These are phyloP conservation scores for Wickerhamiella slavikovae DNA, from an alignment of 805 yeast species.

Conservation along the genomic window DNA sequence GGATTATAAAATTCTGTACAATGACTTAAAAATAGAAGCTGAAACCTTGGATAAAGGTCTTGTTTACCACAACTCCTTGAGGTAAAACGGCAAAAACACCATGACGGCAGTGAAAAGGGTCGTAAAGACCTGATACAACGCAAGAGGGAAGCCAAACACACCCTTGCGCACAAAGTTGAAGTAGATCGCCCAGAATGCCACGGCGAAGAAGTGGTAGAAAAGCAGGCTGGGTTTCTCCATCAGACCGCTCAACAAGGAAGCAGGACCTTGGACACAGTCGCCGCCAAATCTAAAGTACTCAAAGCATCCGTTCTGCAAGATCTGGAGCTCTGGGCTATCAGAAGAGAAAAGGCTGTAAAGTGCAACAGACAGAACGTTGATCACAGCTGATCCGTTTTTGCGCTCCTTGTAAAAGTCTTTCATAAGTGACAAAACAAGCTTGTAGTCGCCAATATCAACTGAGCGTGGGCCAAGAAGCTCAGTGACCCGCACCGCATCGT, in stretches of 20 bases:
- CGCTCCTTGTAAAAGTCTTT: conserved; percentile 55
- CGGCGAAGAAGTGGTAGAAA: conserved; percentile 73
- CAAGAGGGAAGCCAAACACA: conserved; percentile 40
- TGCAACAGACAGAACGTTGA: conserved; percentile 81
- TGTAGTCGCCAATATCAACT: conserved; percentile 36
- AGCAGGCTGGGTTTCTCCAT: conserved; percentile 53
- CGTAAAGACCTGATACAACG: conserved; percentile 46
- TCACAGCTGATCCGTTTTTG: conserved; percentile 59
- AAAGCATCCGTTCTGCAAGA: conserved; percentile 79
- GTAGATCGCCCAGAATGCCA: conserved; percentile 67
- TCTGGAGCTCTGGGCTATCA: conserved; percentile 37
- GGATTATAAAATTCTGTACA: conserved; percentile 1
- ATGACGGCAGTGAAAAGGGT: conserved; percentile 52
- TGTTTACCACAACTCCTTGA: conserved; percentile 10
- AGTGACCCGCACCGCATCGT: conserved; percentile 56
- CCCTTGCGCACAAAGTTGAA: conserved; percentile 52
- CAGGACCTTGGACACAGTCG: conserved; percentile 53
- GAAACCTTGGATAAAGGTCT: not conserved
- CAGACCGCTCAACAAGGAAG: conserved; percentile 66
- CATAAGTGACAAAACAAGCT: conserved; percentile 32
- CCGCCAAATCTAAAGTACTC: conserved; percentile 74
- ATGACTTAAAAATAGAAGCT: too few relatives aligned
- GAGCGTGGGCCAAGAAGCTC: conserved; percentile 34
- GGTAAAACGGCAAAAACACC: conserved; percentile 63
- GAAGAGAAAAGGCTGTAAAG: conserved; percentile 83